A percentile compares a stretch with the other conserved stretches of the same genome.
Conservation (phyloP, 2,329 filamentous ascomycete species). For the Trichophyton rubrum region DNA sequence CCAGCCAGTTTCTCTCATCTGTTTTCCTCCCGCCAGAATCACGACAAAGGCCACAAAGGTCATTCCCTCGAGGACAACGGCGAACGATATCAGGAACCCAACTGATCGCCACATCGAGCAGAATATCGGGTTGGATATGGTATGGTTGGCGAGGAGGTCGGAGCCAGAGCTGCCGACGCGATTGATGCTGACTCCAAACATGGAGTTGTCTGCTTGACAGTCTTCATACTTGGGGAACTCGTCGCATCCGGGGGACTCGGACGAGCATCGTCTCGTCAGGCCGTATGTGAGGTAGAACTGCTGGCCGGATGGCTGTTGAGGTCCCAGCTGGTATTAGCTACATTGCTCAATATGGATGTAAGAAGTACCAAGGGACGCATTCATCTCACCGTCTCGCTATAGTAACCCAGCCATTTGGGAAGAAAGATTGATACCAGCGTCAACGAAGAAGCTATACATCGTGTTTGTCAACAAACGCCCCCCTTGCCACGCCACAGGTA, state of each 20-base stretch:
- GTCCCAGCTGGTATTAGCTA: neutral
- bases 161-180: neutral
- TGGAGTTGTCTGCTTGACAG: constrained; percentile 36
- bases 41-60: constrained; percentile 68
- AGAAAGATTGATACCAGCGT: constrained; percentile 36
- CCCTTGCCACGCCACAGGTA: neutral
- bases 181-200: constrained; percentile 32
- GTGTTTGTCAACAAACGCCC: neutral
- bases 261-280: constrained; percentile 69
- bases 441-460: constrained; percentile 29
- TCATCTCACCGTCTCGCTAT: constrained; percentile 30
- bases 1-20: constrained; percentile 73
- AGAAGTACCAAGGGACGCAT: neutral
- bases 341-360: neutral
- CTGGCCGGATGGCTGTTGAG: constrained; percentile 16
- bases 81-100: constrained; percentile 77
- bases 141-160: neutral
- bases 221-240: constrained; percentile 55
- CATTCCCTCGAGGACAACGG: constrained; percentile 68
- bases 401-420: constrained; percentile 38
- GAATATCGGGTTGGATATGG: constrained; percentile 38
- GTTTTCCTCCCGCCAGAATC: constrained; percentile 64
- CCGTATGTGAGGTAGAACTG: constrained; percentile 58
- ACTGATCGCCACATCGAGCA: constrained; percentile 85
- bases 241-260: constrained; percentile 42